Base-by-base conservation (phyloP, 805 yeast genomes). In the Saccharomycopsis sp. region DNA sequence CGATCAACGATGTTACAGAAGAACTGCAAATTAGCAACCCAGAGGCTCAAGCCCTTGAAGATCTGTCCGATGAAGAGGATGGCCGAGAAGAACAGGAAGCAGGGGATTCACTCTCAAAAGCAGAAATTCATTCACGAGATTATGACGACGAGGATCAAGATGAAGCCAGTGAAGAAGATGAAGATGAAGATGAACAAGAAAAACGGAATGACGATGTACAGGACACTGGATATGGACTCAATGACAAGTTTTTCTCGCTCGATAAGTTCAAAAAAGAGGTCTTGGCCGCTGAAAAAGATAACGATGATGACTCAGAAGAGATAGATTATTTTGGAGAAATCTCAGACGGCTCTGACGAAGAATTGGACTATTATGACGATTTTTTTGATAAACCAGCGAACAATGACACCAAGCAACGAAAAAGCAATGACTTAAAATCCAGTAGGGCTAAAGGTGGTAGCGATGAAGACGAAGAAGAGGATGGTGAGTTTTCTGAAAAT, bases 201-300 rank as follows among this genome's bases (percentile, higher is more conserved):
- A 71, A 66, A 34, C 72, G 67, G 46, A 60, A 56, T 16, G 64
- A 63, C 24, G 62, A 64, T 4, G 61, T 60, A 37, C 64, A 57
- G 5, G 64, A 59, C 7, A 60, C 59, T 20, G 62, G 52, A 1
- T 80, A 78, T 65, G 92, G 91, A 1, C 75, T 91, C 34, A 88
- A 91, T 67, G 96, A 89, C 65, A 89, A 83, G 4, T 85, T 91
- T 64, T 92, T 92, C 67, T 83, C 89, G 60, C 81, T 92, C 48
- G 96, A 90, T 63, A 88, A 87, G 56, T 92, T 88, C 74, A 89
- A 87, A 71, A 81, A 79, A 66, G 90, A 84, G 68, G 82, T 84
- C n/a, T 66, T 87, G 48, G 87, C 80, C 2, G 77, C 82, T 64
- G 92, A 87, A 61, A 69, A 75, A 14, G 72, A 71, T 15, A 70